Evolutionary conservation across 2,329 filamentous ascomycete species (phyloP), one percentile per base, ranked within the genome.

Genomic region (Penicillium griseofulvum): DNA sequence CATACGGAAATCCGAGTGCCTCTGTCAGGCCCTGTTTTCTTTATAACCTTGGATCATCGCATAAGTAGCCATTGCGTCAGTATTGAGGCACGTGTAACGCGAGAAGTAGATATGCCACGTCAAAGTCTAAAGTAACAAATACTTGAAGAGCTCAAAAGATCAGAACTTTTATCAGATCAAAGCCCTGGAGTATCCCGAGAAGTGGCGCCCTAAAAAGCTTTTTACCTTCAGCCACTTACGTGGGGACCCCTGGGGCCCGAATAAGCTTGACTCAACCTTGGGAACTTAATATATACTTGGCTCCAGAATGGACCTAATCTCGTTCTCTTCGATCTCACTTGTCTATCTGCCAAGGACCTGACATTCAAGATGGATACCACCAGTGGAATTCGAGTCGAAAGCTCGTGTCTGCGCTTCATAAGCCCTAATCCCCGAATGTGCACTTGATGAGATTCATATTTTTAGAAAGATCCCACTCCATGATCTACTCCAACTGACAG

Each of bases 141-240:
- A n/a, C 19, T 29, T 5, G 17, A 24, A 24, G 5, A 22, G 17
- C 12, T 44, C 17, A 10, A 11, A 4, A 22, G 22, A 22, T 22
- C 22, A 22, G 22, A 44, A 14, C 16, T 34, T 10, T 9, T 16
- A 31, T 51, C n/a, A 8, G 7, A 34, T 51, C 8, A 17, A 17
- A 29, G 4, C 11, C n/a, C n/a, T 1, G 36, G 14, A 19, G 17
- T 8, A 28, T 41, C 33, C 57, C 39, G n/a, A 29, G 34, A 47
- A 19, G 38, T 62, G 61, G 61, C 48, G 59, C 55, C 39, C 45
- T 43, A 24, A 29, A 57, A 60, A 56, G 54, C 43, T 58, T 60
- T 33, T 53, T 29, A n/a, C 50, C 46, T 50, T 60, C 53, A 60
- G 61, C 60, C 60, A 63, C 60, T 51, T 53, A 54, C 56, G 51